Evolutionary conservation across 305 asterid genomes (phyloP), one percentile per base, ranked within the genome.

Genomic region (Galium porrigens): DNA sequence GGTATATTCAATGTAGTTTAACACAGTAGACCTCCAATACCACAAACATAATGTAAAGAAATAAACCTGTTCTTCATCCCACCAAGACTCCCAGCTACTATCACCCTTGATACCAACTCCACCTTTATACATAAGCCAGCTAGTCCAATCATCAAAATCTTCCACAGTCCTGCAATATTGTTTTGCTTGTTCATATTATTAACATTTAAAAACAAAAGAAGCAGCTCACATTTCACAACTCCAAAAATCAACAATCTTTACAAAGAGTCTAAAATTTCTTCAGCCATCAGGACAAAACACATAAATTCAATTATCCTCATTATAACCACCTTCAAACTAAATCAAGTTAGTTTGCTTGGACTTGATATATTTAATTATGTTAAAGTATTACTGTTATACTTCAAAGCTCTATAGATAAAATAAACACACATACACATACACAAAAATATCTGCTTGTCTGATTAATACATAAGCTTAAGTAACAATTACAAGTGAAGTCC

Each of bases 21-120:
- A 48, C 54, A 48, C n/a, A 48, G 10, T 48, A n/a, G 20, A 48
- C 22, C 54, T 48, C n/a, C 37, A 29, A 34, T 15, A 34, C n/a
- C 46, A 33, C 41, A 44, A 27, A 62, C 22, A 25, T 12, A 62
- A 39, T 20, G 36, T 44, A 5, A 63, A 15, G 25, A 48, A 66
- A 61, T 64, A 70, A 20, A 92, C 99, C 97, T 92, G 99, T 78
- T 94, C 99, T 80, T 94, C 99, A 65, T 87, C 97, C 99, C 99
- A 94, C 99, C 99, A 94, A 58, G 97, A 89, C 81, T 94, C 99
- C 99, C 99, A 94, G 70, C 99, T 94, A 72, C 83, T 74, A 22
- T 94, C 97, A 65, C 96, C 99, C 76, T 84, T 87, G 72, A 94
- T 77, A 65, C 99, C 99, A 74, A 94, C 97, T 70, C 99, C 99